Percentiles rank a stretch among this genome's conserved stretches.
phyloP scores from a whole-genome alignment of 2,329 filamentous ascomycete genomes.

The Hawksworthiomyces lignivorus region DNA sequence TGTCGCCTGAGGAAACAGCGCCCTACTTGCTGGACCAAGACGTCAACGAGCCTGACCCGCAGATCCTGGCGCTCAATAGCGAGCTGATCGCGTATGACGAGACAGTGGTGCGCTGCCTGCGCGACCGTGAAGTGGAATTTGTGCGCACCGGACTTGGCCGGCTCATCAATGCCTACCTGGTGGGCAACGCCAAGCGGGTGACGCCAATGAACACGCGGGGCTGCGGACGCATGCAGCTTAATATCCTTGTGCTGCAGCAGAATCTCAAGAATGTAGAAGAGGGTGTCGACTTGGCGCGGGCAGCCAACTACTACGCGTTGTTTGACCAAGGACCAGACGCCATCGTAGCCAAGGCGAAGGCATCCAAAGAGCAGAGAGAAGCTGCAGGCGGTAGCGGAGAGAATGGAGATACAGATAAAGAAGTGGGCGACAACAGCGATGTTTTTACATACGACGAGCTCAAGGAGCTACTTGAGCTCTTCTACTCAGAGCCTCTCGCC shows the following conservation, averaged over 20 bases:
- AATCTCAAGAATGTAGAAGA: slow-evolving; percentile 90
- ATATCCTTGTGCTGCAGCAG: slow-evolving; percentile 91
- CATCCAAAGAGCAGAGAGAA: slow-evolving; percentile 28
- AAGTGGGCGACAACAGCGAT: slow-evolving; percentile 22
- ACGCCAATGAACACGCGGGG: slow-evolving; percentile 79
- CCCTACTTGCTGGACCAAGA: slow-evolving; percentile 62
- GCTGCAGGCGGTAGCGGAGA: slow-evolving; percentile 21
- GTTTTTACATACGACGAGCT: slow-evolving; percentile 59
- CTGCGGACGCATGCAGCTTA: slow-evolving; percentile 81
- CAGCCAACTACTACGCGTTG: slow-evolving; percentile 61
- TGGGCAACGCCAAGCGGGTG: slow-evolving; percentile 62
- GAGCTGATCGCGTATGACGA: slow-evolving; percentile 85
- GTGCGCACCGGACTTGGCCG: slow-evolving; percentile 68
- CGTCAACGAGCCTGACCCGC: slow-evolving; percentile 68
- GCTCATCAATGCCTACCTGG: slow-evolving; percentile 72
- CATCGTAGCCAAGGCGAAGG: slow-evolving; percentile 55
- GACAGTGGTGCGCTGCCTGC: slow-evolving; percentile 65
- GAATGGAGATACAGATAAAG: slow-evolving; percentile 17
- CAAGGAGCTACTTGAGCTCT: slow-evolving; percentile 58
- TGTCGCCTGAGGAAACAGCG: slow-evolving; percentile 48
- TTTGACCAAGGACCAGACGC: slow-evolving; percentile 59
- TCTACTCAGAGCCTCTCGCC: slow-evolving; percentile 58
- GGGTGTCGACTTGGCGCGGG: slow-evolving; percentile 54
- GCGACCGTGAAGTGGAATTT: slow-evolving; percentile 62
- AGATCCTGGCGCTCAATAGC: slow-evolving; percentile 74